Conservation (phyloP, 371 early-diverging fungal genomes). For the Sporodiniella umbellata region DNA sequence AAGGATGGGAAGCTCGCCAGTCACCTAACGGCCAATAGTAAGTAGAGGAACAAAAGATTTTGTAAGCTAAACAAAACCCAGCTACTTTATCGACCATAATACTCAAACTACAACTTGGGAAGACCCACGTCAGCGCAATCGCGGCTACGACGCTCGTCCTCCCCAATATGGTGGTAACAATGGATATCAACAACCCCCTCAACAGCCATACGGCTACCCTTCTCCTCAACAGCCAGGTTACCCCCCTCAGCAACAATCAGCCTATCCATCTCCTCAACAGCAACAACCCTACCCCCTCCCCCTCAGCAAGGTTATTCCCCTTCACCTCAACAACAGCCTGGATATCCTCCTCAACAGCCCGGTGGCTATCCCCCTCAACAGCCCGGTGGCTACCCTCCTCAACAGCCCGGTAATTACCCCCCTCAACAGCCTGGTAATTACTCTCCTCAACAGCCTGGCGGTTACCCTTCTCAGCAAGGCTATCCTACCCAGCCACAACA, state of each 20-base stretch:
- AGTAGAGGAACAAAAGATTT: neutral
- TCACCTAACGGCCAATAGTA: conserved; percentile 42
- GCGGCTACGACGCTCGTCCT: conserved; percentile 6
- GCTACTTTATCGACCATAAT: conserved; percentile 60
- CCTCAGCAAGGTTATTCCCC: conserved; percentile 8
- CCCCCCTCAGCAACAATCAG: conserved; percentile 8
- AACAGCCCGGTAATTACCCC: conserved; percentile 3
- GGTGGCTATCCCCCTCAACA: conserved; percentile 2
- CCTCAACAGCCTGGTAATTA: conserved; percentile 1
- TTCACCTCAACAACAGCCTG: conserved; percentile 1
- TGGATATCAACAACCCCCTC: conserved; percentile 7
- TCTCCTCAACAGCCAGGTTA: conserved; percentile 8
- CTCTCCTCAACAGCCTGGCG: conserved; percentile 2
- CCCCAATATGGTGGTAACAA: conserved; percentile 4
- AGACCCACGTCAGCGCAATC: conserved; percentile 35
- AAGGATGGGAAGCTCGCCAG: conserved; percentile 50
- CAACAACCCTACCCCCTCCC: conserved; percentile 1
- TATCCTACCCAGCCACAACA: conserved; percentile 1
- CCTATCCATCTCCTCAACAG: conserved; percentile 5
- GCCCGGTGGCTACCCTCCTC: neutral
- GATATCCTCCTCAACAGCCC: neutral
- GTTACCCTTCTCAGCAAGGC: neutral
- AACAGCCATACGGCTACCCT: conserved; percentile 1
- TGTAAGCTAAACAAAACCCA: conserved; percentile 2
- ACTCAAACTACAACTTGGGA: conserved; percentile 62